Evolutionary conservation across 371 early-diverging fungal species (phyloP), one percentile per base, ranked within the genome.

Genomic region (Umbelopsis sp.): DNA sequence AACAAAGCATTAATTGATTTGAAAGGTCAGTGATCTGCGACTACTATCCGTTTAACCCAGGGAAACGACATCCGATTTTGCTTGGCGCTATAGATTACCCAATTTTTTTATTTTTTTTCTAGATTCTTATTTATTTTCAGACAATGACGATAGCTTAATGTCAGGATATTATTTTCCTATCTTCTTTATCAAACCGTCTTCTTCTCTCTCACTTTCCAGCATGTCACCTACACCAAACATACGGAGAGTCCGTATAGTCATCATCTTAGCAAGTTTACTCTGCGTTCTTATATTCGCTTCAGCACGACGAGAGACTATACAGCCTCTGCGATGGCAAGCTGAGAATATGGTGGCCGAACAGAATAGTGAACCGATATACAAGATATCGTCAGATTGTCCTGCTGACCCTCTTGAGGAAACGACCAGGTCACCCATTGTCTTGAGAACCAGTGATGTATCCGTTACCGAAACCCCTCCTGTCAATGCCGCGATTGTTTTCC

Each of bases 401-500:
- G 12, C 52, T 12, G 63, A 70, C 32, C 71, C 68, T 18, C 51
- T 67, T 25, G 44, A 51, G 11, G 53, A 53, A 16, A 18, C 38
- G 14, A 38, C 37, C 14, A 62, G 68, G 35, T 65, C 67, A 3
- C 46, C 50, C 53, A 71, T 71, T 38, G 24, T 65, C 16, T 51
- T 67, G 9, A 22, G 48, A 18, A 44, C 12, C 35, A 64, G 52
- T n/a, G 65, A 67, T n/a, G 52, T 41, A 1, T 37, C 50, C 2
- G 14, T 63, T 38, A 41, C 25, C 20, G 64, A 57, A 9, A 57
- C 57, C 2, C 57, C 48, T 50, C 63, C 65, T 9, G 68, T 71
- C 35, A 71, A 68, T 50, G 68, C 68, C 14, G 71, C 71, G 50
- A 71, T 71, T 57, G 65, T 71, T 1, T 71, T 64, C 38, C 53